Evolutionary conservation across 805 yeast species (phyloP), one percentile per base, ranked within the genome.

Genomic region (Candida koratica): DNA sequence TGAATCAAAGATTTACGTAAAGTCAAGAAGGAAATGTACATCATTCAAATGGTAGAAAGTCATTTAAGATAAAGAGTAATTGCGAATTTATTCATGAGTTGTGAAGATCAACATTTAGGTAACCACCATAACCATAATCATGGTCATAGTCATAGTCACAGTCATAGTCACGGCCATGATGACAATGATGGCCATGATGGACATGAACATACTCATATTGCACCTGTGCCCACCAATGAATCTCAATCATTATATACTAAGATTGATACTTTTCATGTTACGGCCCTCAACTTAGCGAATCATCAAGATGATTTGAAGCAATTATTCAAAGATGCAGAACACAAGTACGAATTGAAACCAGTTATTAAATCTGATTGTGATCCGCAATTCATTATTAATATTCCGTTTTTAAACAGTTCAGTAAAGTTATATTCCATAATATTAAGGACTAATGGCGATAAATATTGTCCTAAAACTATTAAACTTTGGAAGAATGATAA

Each of bases 371-470:
- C 84, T 1, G 96, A 89, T 54, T 78, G 84, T 2, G 97, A 90
- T 51, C 76, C 81, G 40, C 96, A 90, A 54, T 45, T 89, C 46
- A 73, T 89, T 20, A 46, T 90, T 20, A 73, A 77, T 36, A 74
- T 90, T 18, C 97, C 96, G 18, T 90, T 90, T 50, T 41, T 63
- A 25, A 78, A 81, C 9, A 84, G 83, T 1, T 63, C 73, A 16
- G 87, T 84, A 26, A 85, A 81, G 52, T 58, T 90, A 23, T 84
- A 76, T 52, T 83, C 95, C 3, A 46, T 90, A 1, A 74, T 84
- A 2, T 43, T 90, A 8, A 69, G 96, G 45, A 72, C 88, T 0
- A 67, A 77, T 37, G 79, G 78, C 1, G 74, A 71, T 28, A 67
- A 68, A 16, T 67, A 73, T 38, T 84, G 95, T 35, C 96, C 96